Conservation (phyloP, 441 rosid genomes). For the Erodium moschatum region DNA sequence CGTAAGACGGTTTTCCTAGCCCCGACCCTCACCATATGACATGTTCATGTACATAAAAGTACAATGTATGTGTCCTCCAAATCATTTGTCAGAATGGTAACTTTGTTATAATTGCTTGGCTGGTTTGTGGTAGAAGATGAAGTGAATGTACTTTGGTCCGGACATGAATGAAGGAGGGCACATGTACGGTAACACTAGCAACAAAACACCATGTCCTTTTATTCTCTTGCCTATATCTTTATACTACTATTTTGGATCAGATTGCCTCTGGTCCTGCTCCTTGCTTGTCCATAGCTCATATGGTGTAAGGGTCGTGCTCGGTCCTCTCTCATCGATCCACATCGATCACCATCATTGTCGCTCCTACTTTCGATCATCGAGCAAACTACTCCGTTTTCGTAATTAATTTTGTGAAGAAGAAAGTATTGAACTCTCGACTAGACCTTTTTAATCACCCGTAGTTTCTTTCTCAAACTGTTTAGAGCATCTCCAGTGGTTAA, state of each 20-base stretch:
- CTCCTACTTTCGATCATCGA: too few relatives aligned
- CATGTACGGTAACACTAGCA: slow-evolving; percentile 1
- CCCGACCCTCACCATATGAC: slow-evolving; percentile 2
- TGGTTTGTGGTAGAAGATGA: neutral
- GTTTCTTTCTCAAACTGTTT: too few relatives aligned
- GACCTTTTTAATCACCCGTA: too few relatives aligned
- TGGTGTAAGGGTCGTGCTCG: neutral
- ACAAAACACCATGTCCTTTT: neutral
- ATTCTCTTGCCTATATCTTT: neutral
- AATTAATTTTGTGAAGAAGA: too few relatives aligned
- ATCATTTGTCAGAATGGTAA: neutral
- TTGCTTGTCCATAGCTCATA: neutral
- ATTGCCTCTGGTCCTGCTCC: neutral
- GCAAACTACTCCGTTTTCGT: too few relatives aligned
- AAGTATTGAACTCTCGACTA: too few relatives aligned
- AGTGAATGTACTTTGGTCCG: neutral
- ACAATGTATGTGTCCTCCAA: neutral
- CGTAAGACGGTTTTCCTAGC: too few relatives aligned
- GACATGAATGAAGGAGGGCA: neutral
- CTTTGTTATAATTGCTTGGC: neutral
- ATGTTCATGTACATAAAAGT: slow-evolving; percentile 19
- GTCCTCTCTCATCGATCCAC: neutral
- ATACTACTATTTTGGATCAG: neutral
- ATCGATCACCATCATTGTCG: neutral
- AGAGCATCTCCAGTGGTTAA: too few relatives aligned